Evolutionary conservation across 176 grass and related monocot genomes (phyloP).

Genomic region (Cocos nucifera): DNA sequence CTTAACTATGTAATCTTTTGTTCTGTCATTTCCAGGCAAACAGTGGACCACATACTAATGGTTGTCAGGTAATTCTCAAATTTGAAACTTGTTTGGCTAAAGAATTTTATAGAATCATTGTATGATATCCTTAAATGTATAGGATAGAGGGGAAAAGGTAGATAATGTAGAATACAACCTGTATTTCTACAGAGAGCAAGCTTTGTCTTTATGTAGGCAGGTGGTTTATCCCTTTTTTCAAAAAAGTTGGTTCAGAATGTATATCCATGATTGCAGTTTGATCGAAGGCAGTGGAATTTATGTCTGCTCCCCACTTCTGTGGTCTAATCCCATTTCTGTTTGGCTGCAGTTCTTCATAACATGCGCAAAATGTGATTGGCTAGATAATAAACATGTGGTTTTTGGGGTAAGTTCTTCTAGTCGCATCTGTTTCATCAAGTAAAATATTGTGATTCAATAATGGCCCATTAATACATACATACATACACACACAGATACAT

Average conservation of each 20-base stretch:
- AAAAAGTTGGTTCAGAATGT: too few relatives aligned
- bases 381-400: constrained; percentile 96
- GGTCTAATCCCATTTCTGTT: neutral
- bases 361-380: constrained; percentile 98
- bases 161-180: too few relatives aligned
- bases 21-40: constrained; percentile 56
- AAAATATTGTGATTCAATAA: too few relatives aligned
- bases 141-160: too few relatives aligned
- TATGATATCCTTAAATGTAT: too few relatives aligned
- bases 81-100: neutral
- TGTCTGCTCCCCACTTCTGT: constrained; percentile 6
- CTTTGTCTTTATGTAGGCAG: too few relatives aligned
- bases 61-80: constrained; percentile 59
- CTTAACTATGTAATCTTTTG: constrained; percentile 1
- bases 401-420: constrained; percentile 62
- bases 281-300: neutral
- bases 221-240: too few relatives aligned
- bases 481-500: too few relatives aligned
- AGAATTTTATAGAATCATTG: too few relatives aligned
- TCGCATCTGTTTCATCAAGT: neutral
- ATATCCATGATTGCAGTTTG: too few relatives aligned
- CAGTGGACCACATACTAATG: constrained; percentile 81
- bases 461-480: too few relatives aligned
- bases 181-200: too few relatives aligned
- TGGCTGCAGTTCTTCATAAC: constrained; percentile 30